A percentile compares a stretch with the other conserved stretches of the same genome.
phyloP scores from a whole-genome alignment of 1,284 basidiomycete species.

The Trichosporon sp. region DNA sequence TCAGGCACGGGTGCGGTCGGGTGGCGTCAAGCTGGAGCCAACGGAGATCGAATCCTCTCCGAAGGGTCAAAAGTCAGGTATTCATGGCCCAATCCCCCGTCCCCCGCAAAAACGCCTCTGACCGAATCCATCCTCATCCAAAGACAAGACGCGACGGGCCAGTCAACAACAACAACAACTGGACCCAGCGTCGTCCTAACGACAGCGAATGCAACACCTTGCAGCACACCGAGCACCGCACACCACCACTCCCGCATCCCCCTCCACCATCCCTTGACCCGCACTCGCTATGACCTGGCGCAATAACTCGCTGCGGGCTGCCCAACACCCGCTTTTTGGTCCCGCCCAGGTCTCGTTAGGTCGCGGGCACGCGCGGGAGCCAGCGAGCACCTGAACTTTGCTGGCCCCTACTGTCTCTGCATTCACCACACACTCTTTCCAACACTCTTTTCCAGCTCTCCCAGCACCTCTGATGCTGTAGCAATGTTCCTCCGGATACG shows the following conservation, averaged over 20 bases:
- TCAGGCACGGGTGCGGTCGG: neutral
- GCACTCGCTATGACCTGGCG: neutral
- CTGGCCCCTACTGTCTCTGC: neutral
- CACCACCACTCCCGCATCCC: neutral
- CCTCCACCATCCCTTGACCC: too few relatives aligned
- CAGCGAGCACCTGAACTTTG: slow-evolving; percentile 4
- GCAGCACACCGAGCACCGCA: neutral
- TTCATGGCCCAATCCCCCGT: neutral
- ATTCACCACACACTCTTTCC: neutral
- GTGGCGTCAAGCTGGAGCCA: neutral
- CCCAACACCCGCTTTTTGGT: neutral
- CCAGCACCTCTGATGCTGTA: neutral
- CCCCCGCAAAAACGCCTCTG: slow-evolving; percentile 8
- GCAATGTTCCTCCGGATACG: slow-evolving; percentile 16
- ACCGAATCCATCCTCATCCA: slow-evolving; percentile 1
- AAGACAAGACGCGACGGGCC: neutral
- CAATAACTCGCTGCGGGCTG: neutral
- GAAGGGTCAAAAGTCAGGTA: slow-evolving; percentile 18
- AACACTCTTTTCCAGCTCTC: neutral
- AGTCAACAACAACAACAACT: neutral
- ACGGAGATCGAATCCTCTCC: neutral
- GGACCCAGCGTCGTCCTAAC: neutral
- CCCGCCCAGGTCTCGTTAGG: neutral
- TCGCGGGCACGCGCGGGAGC: slow-evolving; percentile 3
- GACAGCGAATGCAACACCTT: neutral